phyloP scores from a whole-genome alignment of 1,284 basidiomycete species.

The Somion occarium region DNA sequence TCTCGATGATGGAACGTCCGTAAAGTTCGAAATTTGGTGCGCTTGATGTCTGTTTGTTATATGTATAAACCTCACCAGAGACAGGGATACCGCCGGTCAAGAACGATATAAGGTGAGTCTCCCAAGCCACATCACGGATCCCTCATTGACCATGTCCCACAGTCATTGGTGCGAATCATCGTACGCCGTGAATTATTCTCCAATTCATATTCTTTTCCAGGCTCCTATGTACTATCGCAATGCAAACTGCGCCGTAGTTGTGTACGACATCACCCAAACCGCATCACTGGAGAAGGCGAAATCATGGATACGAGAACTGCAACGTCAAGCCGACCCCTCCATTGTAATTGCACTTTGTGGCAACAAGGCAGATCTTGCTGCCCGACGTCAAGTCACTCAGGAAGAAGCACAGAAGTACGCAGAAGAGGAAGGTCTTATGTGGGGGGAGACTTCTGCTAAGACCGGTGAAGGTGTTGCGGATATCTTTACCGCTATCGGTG shows the following conservation, averaged over 20 bases:
- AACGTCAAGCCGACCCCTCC: slow-evolving; percentile 95
- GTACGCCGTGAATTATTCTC: not conserved
- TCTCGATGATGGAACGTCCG: slow-evolving; percentile 83
- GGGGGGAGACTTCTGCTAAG: slow-evolving; percentile 96
- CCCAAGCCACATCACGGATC: not conserved
- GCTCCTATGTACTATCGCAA: slow-evolving; percentile 94
- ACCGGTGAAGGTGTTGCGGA: slow-evolving; percentile 86
- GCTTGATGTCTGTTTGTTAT: slow-evolving; percentile 19
- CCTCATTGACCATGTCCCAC: not conserved
- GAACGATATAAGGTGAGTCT: slow-evolving; percentile 82
- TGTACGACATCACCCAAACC: slow-evolving; percentile 85
- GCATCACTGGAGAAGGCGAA: slow-evolving; percentile 93
- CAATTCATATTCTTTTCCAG: slow-evolving; percentile 30
- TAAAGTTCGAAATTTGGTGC: slow-evolving; percentile 98
- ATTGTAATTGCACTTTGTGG: slow-evolving; percentile 96
- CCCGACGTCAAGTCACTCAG: slow-evolving; percentile 74
- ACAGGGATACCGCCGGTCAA: slow-evolving; percentile 89
- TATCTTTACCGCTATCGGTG: slow-evolving; percentile 86
- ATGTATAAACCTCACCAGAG: slow-evolving; percentile 1
- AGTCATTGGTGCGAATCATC: slow-evolving; percentile 24
- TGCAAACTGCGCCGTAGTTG: slow-evolving; percentile 83
- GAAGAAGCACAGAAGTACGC: slow-evolving; percentile 93
- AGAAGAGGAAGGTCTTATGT: slow-evolving; percentile 92
- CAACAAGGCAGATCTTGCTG: slow-evolving; percentile 89
- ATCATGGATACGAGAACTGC: slow-evolving; percentile 94